phyloP scores from a whole-genome alignment of 768 basidiomycete species.

The Filobasidium floriforme region DNA sequence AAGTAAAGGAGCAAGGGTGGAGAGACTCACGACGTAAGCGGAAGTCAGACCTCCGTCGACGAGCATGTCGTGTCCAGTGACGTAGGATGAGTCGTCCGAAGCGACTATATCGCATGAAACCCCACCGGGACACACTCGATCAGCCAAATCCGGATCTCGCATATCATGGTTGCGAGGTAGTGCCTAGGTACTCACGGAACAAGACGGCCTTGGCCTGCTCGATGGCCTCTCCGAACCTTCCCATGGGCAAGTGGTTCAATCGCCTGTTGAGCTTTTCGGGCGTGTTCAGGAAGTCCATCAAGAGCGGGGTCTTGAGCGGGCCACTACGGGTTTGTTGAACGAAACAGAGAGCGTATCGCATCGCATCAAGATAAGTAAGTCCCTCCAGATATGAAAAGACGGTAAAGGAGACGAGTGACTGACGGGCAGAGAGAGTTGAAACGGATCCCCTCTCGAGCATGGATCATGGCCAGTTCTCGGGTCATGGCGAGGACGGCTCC shows the following conservation, averaged over 20 bases:
- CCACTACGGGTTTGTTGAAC: too few relatives aligned
- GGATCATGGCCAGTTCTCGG: slow-evolving; percentile 93
- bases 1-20: too few relatives aligned
- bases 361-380: too few relatives aligned
- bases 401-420: slow-evolving; percentile 44
- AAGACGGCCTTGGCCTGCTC: slow-evolving; percentile 88
- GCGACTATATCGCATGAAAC: slow-evolving; percentile 54
- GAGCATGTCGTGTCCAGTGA: slow-evolving; percentile 91
- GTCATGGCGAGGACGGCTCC: slow-evolving; percentile 99
- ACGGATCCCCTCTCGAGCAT: slow-evolving; percentile 93
- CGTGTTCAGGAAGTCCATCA: slow-evolving; percentile 98
- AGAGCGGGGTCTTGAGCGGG: slow-evolving; percentile 86
- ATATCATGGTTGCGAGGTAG: too few relatives aligned
- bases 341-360: too few relatives aligned
- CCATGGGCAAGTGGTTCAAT: slow-evolving; percentile 79
- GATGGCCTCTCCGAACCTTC: slow-evolving; percentile 92
- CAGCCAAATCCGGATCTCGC: neutral
- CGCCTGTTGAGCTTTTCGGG: slow-evolving; percentile 88
- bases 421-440: slow-evolving; percentile 94
- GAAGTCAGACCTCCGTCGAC: slow-evolving; percentile 91
- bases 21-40: slow-evolving; percentile 66
- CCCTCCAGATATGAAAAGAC: too few relatives aligned
- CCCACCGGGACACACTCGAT: neutral
- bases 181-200: slow-evolving; percentile 81
- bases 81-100: slow-evolving; percentile 89